Conservation (phyloP, 441 rosid species). For the Lagerstroemia fauriei region DNA sequence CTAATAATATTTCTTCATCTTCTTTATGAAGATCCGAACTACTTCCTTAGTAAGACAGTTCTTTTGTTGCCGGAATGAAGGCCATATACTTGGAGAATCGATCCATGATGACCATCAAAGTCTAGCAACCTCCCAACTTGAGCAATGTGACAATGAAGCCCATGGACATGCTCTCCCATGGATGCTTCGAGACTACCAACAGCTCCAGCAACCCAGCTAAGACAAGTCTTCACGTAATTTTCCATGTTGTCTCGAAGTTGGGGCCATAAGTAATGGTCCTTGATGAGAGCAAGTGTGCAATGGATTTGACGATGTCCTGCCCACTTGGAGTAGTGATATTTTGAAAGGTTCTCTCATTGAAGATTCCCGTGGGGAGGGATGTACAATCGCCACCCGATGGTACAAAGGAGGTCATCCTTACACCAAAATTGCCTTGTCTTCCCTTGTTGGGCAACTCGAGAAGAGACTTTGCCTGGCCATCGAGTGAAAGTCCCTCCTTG, state of each 20-base stretch:
- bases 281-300: not conserved
- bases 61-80: not conserved
- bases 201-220: not conserved
- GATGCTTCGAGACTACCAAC: not conserved
- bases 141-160: not conserved
- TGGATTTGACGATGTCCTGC: not conserved
- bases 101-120: not conserved
- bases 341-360: not conserved
- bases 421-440: not conserved
- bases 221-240: not conserved
- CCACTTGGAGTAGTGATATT: not conserved
- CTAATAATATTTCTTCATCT: too few relatives aligned
- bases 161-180: slow-evolving; percentile 16
- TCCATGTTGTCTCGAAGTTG: not conserved
- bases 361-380: not conserved
- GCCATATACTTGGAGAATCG: not conserved
- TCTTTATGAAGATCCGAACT: not conserved
- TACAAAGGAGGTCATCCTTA: not conserved
- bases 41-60: not conserved
- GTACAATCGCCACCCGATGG: not conserved
- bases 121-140: not conserved
- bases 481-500: not conserved
- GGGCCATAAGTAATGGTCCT: not conserved
- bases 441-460: not conserved
- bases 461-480: not conserved